These are phyloP conservation scores for Ascochyta rabiei DNA, from an alignment of 2,329 filamentous ascomycete species.

Conservation along the genomic window DNA sequence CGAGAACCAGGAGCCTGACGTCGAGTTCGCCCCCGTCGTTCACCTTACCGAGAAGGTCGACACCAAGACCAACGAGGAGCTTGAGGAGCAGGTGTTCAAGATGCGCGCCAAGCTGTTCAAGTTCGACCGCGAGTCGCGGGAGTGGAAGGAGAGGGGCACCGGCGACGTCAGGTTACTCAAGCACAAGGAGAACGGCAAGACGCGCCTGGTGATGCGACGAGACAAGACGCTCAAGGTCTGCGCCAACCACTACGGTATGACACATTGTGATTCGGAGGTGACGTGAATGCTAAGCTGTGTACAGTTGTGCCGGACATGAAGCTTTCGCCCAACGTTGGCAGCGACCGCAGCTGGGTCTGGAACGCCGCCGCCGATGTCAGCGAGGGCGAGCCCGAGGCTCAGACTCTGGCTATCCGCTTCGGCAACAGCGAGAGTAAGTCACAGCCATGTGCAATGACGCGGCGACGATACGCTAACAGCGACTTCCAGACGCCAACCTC, in stretches of 20 bases:
- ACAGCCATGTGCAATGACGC: neutral
- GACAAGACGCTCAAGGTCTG: conserved; percentile 99
- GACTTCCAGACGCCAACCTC: conserved; percentile 79
- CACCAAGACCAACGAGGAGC: conserved; percentile 96
- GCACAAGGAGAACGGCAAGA: conserved; percentile 99
- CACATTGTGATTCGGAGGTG: conserved; percentile 11
- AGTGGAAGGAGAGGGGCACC: conserved; percentile 99
- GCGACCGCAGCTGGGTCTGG: conserved; percentile 99
- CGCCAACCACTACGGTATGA: conserved; percentile 98
- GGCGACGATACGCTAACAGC: neutral
- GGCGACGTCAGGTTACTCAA: conserved; percentile 95
- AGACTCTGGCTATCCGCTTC: conserved; percentile 95
- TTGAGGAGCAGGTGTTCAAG: conserved; percentile 97
- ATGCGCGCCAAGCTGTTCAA: conserved; percentile 99
- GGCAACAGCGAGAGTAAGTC: conserved; percentile 90
- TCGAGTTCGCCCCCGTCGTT: conserved; percentile 97
- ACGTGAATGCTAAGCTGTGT: conserved; percentile 27
- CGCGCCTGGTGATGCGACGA: conserved; percentile 94
- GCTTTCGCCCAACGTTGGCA: conserved; percentile 95
- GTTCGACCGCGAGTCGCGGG: conserved; percentile 87
- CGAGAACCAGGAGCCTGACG: conserved; percentile 89
- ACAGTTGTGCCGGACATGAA: conserved; percentile 98
- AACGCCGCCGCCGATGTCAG: conserved; percentile 97
- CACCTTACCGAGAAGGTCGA: conserved; percentile 97
- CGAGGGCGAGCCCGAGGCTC: conserved; percentile 95